Evolutionary conservation across 2,329 filamentous ascomycete species (phyloP), one percentile per base, ranked within the genome.

Genomic region (Colletotrichum sp.): DNA sequence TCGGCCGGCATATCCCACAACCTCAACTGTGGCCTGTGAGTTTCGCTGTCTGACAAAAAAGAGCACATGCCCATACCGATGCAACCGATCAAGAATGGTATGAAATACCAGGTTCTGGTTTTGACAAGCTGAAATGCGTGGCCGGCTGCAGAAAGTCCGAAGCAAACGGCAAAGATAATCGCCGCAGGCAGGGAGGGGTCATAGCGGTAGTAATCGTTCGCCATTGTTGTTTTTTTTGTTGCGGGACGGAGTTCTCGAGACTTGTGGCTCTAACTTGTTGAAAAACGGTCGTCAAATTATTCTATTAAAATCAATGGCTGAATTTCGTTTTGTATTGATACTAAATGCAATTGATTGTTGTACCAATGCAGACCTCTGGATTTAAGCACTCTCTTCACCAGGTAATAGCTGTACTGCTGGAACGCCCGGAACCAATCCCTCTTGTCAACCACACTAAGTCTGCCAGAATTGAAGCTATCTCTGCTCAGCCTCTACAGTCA

Each of bases 1-100:
- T 67, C 90, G 88, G 32, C 87, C 88, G 36, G 89, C 79, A 79
- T 91, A 92, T n/a, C 89, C 89, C 32, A 90, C 83, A 1, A 82
- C 81, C 78, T 90, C 87, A 79, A 90, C 87, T 89, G 12, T 3
- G 15, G 26, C 13, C 13, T 6, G 13, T 34, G 3, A 28, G n/a
- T 59, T 49, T 62, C 18, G 59, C 3, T n/a, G 10, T 7, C 16
- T 62, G 6, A 32, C 1, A 3, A 4, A 2, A 32, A 32, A 16
- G 12, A 59, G 12, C 21, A 6, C 5, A 24, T 18, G 49, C 18
- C 3, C 83, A 78, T 85, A 90, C 88, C 89, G 26, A 87, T 75
- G 60, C 88, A 88, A 21, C 90, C 89, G 30, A 91, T 81, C 5
- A 88, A 78, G 62, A 91, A 88, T 0, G 90, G 87, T 6, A 88